Evolutionary conservation across 2,329 filamentous ascomycete genomes (phyloP), one percentile per base, ranked within the genome.

Genomic region (Aspergillus brasiliensis): DNA sequence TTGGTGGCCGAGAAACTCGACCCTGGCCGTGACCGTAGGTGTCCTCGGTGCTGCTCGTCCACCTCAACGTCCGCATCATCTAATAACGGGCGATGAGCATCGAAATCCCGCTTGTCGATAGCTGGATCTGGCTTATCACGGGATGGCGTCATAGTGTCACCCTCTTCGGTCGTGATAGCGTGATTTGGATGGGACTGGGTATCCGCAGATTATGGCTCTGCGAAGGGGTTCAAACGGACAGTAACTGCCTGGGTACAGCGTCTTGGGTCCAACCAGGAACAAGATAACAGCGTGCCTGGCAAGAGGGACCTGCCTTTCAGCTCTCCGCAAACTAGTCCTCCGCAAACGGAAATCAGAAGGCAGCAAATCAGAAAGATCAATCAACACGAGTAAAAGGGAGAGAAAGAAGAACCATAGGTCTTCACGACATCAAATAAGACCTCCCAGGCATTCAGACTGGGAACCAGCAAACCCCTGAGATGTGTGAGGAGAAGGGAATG

Each of bases 61-160:
- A 61, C 42, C 1, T 61, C 53, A 27, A 59, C 55, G 15, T 67
- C 69, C 6, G 67, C 63, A 7, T 54, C 31, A 28, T 48, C 34
- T n/a, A 72, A 64, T 5, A 75, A 61, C 8, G 75, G 69, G 34
- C 78, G 74, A 61, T 80, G 72, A 23, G 71, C 66, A 66, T 82
- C 80, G 62, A 81, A 81, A 64, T 81, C 80, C 19, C 79, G 75
- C 63, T 80, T 78, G 65, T 80, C 78, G 62, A 81, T 77, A 38
- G 61, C 48, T 8, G 65, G 28, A 28, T 61, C 55, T n/a, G 51
- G 11, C 42, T 62, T 67, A 52, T 63, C 62, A 57, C 66, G 65
- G n/a, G 64, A 62, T 37, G 56, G 60, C 6, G 71, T 56, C 73
- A 75, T 75, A 7, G 15, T 62, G 58, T 11, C 13, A 47, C 10